phyloP scores from a whole-genome alignment of 768 basidiomycete genomes.

The Gloeopeniophorella convolvens region DNA sequence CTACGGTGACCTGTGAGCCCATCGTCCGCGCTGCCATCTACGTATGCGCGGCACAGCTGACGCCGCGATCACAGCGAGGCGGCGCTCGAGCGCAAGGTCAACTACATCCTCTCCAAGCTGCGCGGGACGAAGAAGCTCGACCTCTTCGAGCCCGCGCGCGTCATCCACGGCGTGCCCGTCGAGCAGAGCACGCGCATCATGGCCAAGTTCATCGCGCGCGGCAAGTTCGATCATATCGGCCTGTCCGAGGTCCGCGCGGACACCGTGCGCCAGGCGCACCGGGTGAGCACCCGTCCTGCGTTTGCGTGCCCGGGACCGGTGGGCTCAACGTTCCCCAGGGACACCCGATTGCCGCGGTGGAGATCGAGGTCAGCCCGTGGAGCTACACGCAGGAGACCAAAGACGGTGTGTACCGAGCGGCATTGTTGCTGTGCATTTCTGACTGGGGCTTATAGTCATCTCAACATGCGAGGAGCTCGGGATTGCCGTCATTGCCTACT shows the following conservation, averaged over 20 bases:
- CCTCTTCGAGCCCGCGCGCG: conserved; percentile 49
- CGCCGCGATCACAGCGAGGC: conserved; percentile 1
- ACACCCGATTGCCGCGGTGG: conserved; percentile 42
- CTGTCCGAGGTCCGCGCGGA: conserved; percentile 48
- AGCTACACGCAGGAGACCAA: conserved; percentile 49
- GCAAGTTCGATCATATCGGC: conserved; percentile 54
- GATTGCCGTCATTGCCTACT: conserved; percentile 54
- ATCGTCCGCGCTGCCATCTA: background rate
- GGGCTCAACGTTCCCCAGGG: background rate
- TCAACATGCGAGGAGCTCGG: conserved; percentile 47
- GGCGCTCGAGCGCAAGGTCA: conserved; percentile 12
- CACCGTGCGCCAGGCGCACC: conserved; percentile 37
- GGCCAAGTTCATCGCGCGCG: conserved; percentile 41
- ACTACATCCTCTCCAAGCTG: conserved; percentile 28
- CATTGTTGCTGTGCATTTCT: no score
- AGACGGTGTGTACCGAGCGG: conserved; percentile 29
- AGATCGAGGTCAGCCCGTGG: conserved; percentile 65
- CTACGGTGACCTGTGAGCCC: conserved; percentile 12
- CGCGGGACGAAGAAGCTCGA: conserved; percentile 54
- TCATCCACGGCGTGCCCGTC: conserved; percentile 37
- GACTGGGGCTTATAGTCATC: conserved; percentile 42
- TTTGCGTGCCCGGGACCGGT: background rate
- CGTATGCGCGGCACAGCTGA: background rate
- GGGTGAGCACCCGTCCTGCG: conserved; percentile 38
- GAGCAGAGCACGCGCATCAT: conserved; percentile 43